Conservation (phyloP, 176 grass and related monocot genomes). For the Phoenix dactylifera region DNA sequence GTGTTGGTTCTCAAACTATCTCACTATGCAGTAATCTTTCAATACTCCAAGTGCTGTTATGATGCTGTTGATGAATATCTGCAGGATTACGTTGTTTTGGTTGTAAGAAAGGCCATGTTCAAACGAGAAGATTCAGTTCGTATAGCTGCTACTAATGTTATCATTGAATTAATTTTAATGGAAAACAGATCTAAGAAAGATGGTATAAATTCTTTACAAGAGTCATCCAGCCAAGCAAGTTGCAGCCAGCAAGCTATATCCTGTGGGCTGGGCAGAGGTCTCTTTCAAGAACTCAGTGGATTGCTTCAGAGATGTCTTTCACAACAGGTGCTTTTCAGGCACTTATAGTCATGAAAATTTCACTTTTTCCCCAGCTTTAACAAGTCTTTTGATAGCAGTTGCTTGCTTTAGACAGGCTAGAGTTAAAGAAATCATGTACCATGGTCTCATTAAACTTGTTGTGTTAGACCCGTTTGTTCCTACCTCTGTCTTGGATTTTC, state of each 20-base stretch:
- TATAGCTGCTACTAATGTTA: constrained; percentile 59
- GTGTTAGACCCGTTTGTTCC: constrained; percentile 39
- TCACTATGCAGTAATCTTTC: background rate
- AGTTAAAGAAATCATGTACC: constrained; percentile 68
- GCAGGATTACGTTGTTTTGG: constrained; percentile 87
- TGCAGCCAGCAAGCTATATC: constrained; percentile 64
- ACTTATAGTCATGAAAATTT: no score
- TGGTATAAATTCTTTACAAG: constrained; percentile 37
- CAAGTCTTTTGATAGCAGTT: constrained; percentile 1
- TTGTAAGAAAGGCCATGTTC: constrained; percentile 91
- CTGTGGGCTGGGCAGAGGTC: constrained; percentile 28
- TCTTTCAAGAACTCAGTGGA: constrained; percentile 80
- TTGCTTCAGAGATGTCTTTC: constrained; percentile 73
- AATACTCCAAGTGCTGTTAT: background rate
- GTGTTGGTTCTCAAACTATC: constrained; percentile 28
- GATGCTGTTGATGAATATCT: constrained; percentile 7
- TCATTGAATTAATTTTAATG: constrained; percentile 57
- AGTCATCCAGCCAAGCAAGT: constrained; percentile 76
- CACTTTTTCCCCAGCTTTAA: constrained; percentile 17
- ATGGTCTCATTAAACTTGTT: constrained; percentile 60
- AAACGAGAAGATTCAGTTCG: constrained; percentile 60
- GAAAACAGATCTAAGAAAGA: constrained; percentile 43
- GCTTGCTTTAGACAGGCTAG: constrained; percentile 45
- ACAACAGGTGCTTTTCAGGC: constrained; percentile 37
- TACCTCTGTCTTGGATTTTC: constrained; percentile 52